A percentile compares a stretch with the other conserved stretches of the same genome.
Conservation (phyloP, 192 early-diverging fungal species). For the Mortierella hygrophila region DNA sequence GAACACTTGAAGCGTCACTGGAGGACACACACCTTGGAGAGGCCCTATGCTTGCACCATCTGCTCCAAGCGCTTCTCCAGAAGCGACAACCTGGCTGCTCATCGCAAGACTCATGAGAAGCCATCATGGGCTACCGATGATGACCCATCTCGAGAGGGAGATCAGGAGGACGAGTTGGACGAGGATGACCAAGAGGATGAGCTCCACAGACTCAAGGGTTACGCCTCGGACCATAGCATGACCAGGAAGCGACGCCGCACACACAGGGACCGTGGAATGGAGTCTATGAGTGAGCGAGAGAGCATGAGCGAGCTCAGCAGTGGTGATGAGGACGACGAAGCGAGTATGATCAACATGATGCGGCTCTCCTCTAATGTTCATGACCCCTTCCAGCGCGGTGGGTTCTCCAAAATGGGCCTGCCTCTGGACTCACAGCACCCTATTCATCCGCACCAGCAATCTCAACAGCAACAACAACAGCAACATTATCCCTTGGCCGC, state of each 20-base stretch:
- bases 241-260: constrained; percentile 41
- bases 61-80: constrained; percentile 71
- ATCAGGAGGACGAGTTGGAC: constrained; percentile 34
- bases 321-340: constrained; percentile 47
- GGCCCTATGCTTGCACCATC: constrained; percentile 66
- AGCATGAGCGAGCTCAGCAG: constrained; percentile 48
- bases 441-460: constrained; percentile 22
- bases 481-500: constrained; percentile 18
- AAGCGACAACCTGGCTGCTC: constrained; percentile 70
- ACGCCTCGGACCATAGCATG: constrained; percentile 40
- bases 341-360: constrained; percentile 39
- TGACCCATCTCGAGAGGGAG: constrained; percentile 40
- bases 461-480: constrained; percentile 29
- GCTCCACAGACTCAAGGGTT: constrained; percentile 33
- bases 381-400: neutral
- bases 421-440: constrained; percentile 18
- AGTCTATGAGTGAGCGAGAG: constrained; percentile 57
- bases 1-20: constrained; percentile 72
- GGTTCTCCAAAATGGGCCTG: neutral
- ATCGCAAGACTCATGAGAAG: constrained; percentile 70
- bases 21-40: constrained; percentile 70
- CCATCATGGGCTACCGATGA: constrained; percentile 51
- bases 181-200: constrained; percentile 39
- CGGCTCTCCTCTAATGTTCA: constrained; percentile 19
- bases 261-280: constrained; percentile 35